Percentiles rank a stretch among this genome's conserved stretches.
Conservation (phyloP, 495 filamentous ascomycete species). For the Aspergillus cavernicola region DNA sequence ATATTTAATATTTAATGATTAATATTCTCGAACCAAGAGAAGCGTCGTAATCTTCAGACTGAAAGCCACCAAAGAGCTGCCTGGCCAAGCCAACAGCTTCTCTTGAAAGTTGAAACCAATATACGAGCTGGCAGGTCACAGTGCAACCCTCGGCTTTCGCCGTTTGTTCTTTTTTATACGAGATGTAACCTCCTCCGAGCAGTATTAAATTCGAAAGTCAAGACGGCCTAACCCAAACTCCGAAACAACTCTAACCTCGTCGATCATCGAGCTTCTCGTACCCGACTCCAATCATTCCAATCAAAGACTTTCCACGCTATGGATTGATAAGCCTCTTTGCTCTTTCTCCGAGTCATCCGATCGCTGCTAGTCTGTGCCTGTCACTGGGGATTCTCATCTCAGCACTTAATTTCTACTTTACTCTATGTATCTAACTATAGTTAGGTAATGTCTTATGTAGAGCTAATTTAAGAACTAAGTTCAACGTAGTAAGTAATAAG, state of each 20-base stretch:
- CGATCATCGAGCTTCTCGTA: no score
- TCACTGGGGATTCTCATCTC: conserved; percentile 1
- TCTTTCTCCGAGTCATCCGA: no score
- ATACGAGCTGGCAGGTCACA: conserved; percentile 5
- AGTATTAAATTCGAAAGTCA: background rate
- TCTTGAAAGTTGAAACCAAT: background rate
- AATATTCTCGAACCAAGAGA: no score
- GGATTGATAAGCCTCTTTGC: background rate
- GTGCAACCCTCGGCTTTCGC: background rate
- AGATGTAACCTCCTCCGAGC: background rate
- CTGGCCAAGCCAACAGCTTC: no score
- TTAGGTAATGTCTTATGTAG: background rate
- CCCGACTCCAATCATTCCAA: no score
- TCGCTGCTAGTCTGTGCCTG: background rate
- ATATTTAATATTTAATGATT: no score
- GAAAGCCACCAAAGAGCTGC: no score
- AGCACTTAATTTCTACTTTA: conserved; percentile 1
- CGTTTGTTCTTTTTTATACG: background rate
- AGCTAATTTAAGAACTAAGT: no score
- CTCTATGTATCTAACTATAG: background rate
- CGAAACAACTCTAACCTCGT: no score
- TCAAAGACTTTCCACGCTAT: background rate
- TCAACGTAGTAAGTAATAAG: no score
- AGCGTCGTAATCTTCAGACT: no score
- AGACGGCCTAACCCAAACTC: no score